These are phyloP conservation scores for Kitagawia praeruptora DNA, from an alignment of 129 eudicot genomes.

Conservation along the genomic window DNA sequence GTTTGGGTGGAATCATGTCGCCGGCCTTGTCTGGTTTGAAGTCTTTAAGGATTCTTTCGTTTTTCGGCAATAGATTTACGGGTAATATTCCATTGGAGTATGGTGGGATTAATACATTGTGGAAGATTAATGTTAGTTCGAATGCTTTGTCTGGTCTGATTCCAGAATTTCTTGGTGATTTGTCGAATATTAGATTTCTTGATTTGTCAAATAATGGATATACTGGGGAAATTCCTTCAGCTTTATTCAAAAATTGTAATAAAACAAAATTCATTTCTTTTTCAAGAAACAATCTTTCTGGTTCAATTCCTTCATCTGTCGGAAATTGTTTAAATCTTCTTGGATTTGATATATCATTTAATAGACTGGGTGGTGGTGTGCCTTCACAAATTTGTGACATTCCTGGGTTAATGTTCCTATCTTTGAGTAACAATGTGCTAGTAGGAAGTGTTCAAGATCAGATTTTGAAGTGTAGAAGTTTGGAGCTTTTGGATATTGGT, in stretches of 20 bases:
- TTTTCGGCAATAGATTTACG: conserved; percentile 65
- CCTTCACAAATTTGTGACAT: conserved; percentile 56
- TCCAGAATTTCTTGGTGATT: conserved; percentile 75
- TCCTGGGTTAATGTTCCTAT: conserved; percentile 46
- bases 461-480: conserved; percentile 43
- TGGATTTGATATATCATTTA: conserved; percentile 79
- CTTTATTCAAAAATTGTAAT: conserved; percentile 51
- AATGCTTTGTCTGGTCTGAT: conserved; percentile 82
- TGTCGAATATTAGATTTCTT: conserved; percentile 74
- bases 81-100: conserved; percentile 81
- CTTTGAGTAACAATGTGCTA: conserved; percentile 64
- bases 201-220: conserved; percentile 75
- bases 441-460: conserved; percentile 59
- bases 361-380: conserved; percentile 49
- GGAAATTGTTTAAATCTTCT: conserved; percentile 56
- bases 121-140: conserved; percentile 91
- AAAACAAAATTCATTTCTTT: conserved; percentile 72
- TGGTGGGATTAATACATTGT: conserved; percentile 53
- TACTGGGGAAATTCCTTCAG: conserved; percentile 54
- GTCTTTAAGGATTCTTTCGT: conserved; percentile 56
- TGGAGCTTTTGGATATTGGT: conserved; percentile 83
- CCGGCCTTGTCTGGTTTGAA: conserved; percentile 62
- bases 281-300: conserved; percentile 64
- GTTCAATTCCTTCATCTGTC: conserved; percentile 49
- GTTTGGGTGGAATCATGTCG: conserved; percentile 72